Evolutionary conservation across 768 basidiomycete genomes (phyloP), one percentile per base, ranked within the genome.

Genomic region (Boletus barrowsii): DNA sequence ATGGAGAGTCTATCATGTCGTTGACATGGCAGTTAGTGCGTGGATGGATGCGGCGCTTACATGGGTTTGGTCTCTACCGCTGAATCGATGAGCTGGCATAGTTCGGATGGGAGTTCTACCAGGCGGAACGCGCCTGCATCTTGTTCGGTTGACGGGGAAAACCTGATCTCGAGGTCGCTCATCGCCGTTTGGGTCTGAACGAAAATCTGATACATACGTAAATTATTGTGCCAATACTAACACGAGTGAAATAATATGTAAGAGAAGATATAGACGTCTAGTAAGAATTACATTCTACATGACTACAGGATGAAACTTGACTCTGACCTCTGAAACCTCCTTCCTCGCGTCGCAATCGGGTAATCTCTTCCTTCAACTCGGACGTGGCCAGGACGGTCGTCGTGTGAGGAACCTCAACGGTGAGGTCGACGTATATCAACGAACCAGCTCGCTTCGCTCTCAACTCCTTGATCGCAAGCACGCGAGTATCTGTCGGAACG

Each of bases 361-460:
- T 65, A 41, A 97, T 90, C 58, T 76, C 70, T 36, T 73, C 71
- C 68, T 96, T 89, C 20, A 96, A 71, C 22, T 69, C 64, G 44
- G 79, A 79, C 3, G 83, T 76, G 18, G 86, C 81, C 15, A 68
- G 66, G 13, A 93, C 80, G 7, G 82, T 84, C 65, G 85, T 71
- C 8, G 67, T 63, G 8, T 73, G 71, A 17, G 86, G 80, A 1
- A 98, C 88, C 35, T 83, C 79, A 30, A 87, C 89, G 5, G 80
- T 82, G 48, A 98, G 74, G 71, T 98, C 92, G 8, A 98, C 87
- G 51, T 84, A 87, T 56, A 95, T 83, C 56, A 87, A 70, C 10
- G 93, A 91, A 30, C 93, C 89, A 10, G 87, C 82, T 32, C 87
- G 83, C 61, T 85, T 84, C 39, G 90, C 88, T 39, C 88, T 84